Evolutionary conservation across 768 basidiomycete species (phyloP).

Genomic region (Tulasnella sp.): DNA sequence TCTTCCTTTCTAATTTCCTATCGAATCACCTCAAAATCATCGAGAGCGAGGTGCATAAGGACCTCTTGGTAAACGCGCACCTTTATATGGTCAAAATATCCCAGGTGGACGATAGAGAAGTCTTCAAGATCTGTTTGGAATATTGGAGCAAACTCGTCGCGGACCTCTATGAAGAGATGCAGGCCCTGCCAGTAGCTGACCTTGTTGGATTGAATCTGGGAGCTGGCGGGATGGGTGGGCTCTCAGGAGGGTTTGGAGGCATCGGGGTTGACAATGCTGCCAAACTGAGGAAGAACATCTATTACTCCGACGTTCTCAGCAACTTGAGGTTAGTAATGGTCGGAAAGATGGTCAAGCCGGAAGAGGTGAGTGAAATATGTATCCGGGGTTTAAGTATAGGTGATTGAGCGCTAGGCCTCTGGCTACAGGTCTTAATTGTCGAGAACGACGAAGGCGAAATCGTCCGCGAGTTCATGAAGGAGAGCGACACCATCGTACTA

Average conservation of each 20-base stretch:
- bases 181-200: conserved; percentile 77
- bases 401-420: neutral
- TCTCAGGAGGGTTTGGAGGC: conserved; percentile 32
- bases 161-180: conserved; percentile 96
- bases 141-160: conserved; percentile 96
- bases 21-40: conserved; percentile 90
- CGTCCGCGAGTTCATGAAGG: conserved; percentile 97
- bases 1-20: conserved; percentile 97
- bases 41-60: conserved; percentile 84
- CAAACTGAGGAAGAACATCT: conserved; percentile 80
- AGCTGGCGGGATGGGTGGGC: conserved; percentile 6
- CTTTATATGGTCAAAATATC: conserved; percentile 98
- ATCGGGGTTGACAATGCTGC: conserved; percentile 35
- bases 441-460: conserved; percentile 99
- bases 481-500: conserved; percentile 94
- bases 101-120: conserved; percentile 96
- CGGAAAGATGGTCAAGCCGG: conserved; percentile 99
- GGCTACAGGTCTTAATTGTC: conserved; percentile 81
- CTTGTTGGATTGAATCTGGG: conserved; percentile 88
- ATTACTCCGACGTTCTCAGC: conserved; percentile 86
- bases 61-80: conserved; percentile 93
- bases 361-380: conserved; percentile 65
- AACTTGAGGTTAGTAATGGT: conserved; percentile 94
- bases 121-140: conserved; percentile 98
- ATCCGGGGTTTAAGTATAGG: neutral